Evolutionary conservation across 2,329 filamentous ascomycete genomes (phyloP).

Genomic region (Neurospora sp.): DNA sequence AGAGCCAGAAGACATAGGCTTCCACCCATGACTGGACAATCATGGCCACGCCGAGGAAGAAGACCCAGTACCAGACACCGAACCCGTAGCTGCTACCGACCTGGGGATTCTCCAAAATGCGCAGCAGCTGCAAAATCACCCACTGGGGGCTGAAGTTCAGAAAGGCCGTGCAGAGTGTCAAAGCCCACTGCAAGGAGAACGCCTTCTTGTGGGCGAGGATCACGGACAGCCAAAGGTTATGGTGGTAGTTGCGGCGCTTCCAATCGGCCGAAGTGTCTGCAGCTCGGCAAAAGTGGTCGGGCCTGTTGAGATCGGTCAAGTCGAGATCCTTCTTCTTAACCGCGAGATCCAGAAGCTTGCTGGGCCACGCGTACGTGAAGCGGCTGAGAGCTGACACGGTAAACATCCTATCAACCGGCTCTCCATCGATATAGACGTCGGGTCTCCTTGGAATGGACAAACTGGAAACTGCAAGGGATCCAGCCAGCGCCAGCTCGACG

Average conservation of each 20-base stretch:
- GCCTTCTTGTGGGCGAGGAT: conserved; percentile 45
- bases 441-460: conserved; percentile 57
- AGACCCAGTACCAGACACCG: conserved; percentile 59
- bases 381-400: conserved; percentile 51
- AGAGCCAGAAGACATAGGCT: conserved; percentile 57
- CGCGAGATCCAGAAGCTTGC: conserved; percentile 43
- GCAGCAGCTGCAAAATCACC: conserved; percentile 56
- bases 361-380: conserved; percentile 58
- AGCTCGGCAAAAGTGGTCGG: conserved; percentile 45
- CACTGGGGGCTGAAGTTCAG: conserved; percentile 63
- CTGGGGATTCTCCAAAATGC: conserved; percentile 48
- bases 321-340: conserved; percentile 50
- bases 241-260: conserved; percentile 34
- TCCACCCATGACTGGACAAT: conserved; percentile 52
- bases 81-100: conserved; percentile 34
- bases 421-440: conserved; percentile 50
- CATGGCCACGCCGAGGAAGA: conserved; percentile 51
- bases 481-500: conserved; percentile 33
- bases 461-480: conserved; percentile 38
- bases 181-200: conserved; percentile 48
- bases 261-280: conserved; percentile 41
- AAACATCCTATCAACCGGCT: conserved; percentile 52
- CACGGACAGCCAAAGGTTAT: conserved; percentile 51
- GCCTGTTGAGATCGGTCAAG: conserved; percentile 50
- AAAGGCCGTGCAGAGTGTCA: conserved; percentile 45